phyloP scores from a whole-genome alignment of 768 basidiomycete genomes.

The Tulasnella sp. region DNA sequence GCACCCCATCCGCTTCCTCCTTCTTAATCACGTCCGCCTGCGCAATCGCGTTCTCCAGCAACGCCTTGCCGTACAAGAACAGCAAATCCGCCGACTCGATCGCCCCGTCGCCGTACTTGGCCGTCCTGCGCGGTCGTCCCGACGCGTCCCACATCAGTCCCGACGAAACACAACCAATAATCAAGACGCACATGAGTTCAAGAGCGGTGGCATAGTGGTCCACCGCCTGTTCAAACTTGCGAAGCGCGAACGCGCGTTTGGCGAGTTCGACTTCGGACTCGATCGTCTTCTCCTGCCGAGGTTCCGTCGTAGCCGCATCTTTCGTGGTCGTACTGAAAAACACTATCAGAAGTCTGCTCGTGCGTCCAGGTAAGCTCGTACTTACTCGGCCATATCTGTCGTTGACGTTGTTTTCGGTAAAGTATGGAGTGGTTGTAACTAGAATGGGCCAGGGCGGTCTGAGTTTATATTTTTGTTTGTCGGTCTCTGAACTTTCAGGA shows the following conservation, averaged over 20 bases:
- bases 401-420: background rate
- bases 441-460: too few relatives aligned
- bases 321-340: background rate
- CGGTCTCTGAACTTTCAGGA: too few relatives aligned
- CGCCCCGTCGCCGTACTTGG: constrained; percentile 63
- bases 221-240: constrained; percentile 74
- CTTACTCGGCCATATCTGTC: constrained; percentile 8
- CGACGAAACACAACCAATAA: too few relatives aligned
- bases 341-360: background rate
- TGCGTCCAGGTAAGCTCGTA: background rate
- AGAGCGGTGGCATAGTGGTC: constrained; percentile 76
- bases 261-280: constrained; percentile 61
- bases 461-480: too few relatives aligned
- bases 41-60: constrained; percentile 82
- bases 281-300: constrained; percentile 23
- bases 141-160: background rate
- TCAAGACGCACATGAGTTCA: constrained; percentile 69
- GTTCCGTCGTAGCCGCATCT: background rate
- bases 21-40: constrained; percentile 83
- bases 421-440: too few relatives aligned
- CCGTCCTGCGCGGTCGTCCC: too few relatives aligned
- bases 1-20: constrained; percentile 51
- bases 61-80: constrained; percentile 81
- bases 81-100: constrained; percentile 80
- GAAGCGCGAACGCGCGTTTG: constrained; percentile 78